Evolutionary conservation across 2,329 filamentous ascomycete genomes (phyloP), one percentile per base, ranked within the genome.

Genomic region (Hymenoscyphus albidus): DNA sequence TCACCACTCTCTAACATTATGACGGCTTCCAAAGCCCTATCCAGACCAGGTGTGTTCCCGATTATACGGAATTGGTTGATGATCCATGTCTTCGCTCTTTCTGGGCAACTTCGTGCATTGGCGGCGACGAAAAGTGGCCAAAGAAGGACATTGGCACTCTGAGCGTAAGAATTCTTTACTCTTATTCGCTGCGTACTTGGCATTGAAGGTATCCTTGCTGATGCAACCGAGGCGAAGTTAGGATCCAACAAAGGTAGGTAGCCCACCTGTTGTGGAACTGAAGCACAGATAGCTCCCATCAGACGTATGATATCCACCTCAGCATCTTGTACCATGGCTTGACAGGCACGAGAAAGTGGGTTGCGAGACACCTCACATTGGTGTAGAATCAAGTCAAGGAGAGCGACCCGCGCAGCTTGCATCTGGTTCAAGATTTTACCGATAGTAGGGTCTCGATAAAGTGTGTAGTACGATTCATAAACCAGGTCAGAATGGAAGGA

Each of bases 391-490:
- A 61, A 38, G 13, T 61, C 58, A 27, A 64, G 48, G 5, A 69
- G 42, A 42, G 67, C 58, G 16, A 69, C 58, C 3, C 68, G 58
- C n/a, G 57, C 13, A 18, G 55, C 58, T n/a, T 64, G 62, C 3
- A 67, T 44, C 16, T 35, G 51, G 51, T 70, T 70, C 57, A 64
- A 64, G 9, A 57, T 35, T 57, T 66, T 59, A 2, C 59, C 59
- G n/a, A 68, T 59, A 54, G 60, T 58, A 48, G 54, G 58, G 44
- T 66, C 64, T 16, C 38, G 16, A 40, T 70, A 65, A 27, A 66
- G 48, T 31, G 69, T 56, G 35, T 70, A 69, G 16, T 63, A 58
- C 13, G 57, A 62, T 7, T 44, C 54, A 44, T 59, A 69, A 2
- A 69, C 65, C 18, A 64, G 16, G 31, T 61, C 55, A 5, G 66